Conservation (phyloP, 257 asterid species). For the Solanum lycopersicoides region DNA sequence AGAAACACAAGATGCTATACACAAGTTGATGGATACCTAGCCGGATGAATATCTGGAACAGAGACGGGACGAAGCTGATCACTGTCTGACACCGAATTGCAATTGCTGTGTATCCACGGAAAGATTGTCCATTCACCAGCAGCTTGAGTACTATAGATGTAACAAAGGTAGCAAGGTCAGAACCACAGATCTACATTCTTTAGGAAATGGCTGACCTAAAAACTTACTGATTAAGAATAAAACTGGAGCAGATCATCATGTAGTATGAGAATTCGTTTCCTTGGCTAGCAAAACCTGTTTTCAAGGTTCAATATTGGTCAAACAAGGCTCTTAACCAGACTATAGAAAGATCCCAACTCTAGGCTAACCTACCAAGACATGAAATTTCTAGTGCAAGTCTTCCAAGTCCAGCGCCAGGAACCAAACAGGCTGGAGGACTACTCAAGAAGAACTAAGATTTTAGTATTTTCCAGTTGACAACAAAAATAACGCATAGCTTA, state of each 20-base stretch:
- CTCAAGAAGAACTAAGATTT: conserved; percentile 10
- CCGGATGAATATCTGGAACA: conserved; percentile 93
- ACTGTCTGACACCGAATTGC: conserved; percentile 75
- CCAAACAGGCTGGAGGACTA: conserved; percentile 89
- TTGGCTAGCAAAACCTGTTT: conserved; percentile 84
- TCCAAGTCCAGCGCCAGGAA: conserved; percentile 99
- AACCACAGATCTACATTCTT: not conserved
- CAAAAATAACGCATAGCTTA: not conserved
- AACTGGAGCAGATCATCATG: conserved; percentile 99
- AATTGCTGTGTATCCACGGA: conserved; percentile 98
- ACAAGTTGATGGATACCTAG: conserved; percentile 46
- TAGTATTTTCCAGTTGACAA: conserved; percentile 15
- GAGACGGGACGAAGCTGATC: conserved; percentile 92
- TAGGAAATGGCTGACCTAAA: not conserved
- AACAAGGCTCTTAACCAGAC: not conserved
- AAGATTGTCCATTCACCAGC: conserved; percentile 89
- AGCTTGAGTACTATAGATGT: conserved; percentile 35
- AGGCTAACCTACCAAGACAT: conserved; percentile 52
- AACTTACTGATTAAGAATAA: conserved; percentile 82
- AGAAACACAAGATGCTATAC: not conserved
- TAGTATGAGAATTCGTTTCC: conserved; percentile 98
- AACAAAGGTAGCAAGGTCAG: conserved; percentile 14
- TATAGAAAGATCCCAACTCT: not conserved
- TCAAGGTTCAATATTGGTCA: not conserved
- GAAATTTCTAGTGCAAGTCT: conserved; percentile 96